Conservation (phyloP, 495 filamentous ascomycete genomes). For the Penicillium herquei region DNA sequence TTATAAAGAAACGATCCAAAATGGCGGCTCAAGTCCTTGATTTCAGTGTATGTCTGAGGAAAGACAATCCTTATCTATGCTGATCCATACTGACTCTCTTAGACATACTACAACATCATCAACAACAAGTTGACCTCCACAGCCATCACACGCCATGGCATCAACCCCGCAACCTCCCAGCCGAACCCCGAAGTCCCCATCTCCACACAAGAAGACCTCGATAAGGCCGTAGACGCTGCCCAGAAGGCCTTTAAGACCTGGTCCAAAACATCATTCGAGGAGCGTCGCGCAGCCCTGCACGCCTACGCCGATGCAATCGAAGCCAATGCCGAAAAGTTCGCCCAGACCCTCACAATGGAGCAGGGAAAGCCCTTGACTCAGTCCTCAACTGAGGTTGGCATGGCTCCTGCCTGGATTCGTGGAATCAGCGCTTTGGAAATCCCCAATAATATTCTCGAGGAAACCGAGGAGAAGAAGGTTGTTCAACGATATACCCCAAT, state of each 20-base stretch:
- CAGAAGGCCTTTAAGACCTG: constrained; percentile 50
- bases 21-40: too few relatives aligned
- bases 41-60: too few relatives aligned
- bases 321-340: constrained; percentile 43
- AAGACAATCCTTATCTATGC: too few relatives aligned
- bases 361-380: constrained; percentile 53
- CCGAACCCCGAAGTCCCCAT: constrained; percentile 55
- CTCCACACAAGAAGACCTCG: constrained; percentile 50
- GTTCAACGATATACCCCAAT: constrained; percentile 47
- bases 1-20: too few relatives aligned
- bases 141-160: constrained; percentile 31
- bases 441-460: constrained; percentile 37
- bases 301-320: constrained; percentile 52
- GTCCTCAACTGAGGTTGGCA: constrained; percentile 23
- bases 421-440: constrained; percentile 22
- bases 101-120: constrained; percentile 40
- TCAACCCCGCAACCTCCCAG: constrained; percentile 52
- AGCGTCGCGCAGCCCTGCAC: constrained; percentile 53
- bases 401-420: constrained; percentile 25
- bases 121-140: constrained; percentile 34
- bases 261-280: constrained; percentile 48
- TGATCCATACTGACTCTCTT: too few relatives aligned
- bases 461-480: constrained; percentile 44
- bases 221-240: constrained; percentile 50
- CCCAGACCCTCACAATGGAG: constrained; percentile 52